A percentile compares a stretch with the other conserved stretches of the same genome.
Evolutionary conservation across 345 rosid species (phyloP).

Genomic region (Triadica sebifera): DNA sequence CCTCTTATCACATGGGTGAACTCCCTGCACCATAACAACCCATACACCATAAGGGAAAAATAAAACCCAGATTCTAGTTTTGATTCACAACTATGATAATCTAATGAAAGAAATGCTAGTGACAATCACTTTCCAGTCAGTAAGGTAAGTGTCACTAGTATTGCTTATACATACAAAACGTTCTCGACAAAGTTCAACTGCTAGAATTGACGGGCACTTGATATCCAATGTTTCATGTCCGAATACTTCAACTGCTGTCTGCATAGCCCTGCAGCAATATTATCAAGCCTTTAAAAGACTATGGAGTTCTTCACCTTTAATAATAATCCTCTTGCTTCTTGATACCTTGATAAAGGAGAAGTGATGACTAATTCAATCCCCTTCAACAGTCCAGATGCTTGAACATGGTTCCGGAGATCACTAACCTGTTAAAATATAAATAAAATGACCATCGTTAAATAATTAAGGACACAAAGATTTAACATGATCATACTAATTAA

Average conservation of each 20-base stretch:
- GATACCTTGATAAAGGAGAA: conserved; percentile 60
- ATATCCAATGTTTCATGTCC: conserved; percentile 39
- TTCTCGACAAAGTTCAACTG: conserved; percentile 74
- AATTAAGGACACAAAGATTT: no score
- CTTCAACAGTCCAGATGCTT: conserved; percentile 28
- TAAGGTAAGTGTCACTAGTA: neutral
- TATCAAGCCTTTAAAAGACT: neutral
- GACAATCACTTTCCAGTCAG: no score
- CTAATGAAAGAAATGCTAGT: no score
- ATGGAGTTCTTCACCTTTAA: no score
- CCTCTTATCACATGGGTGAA: conserved; percentile 75
- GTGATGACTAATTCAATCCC: conserved; percentile 51
- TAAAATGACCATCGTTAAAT: no score
- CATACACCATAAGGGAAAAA: neutral
- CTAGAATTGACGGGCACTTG: conserved; percentile 52
- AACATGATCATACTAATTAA: no score
- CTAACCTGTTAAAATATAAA: conserved; percentile 28
- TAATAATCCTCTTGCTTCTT: no score
- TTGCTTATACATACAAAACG: conserved; percentile 47
- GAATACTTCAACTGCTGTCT: conserved; percentile 68
- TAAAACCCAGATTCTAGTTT: neutral
- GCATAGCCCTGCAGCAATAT: conserved; percentile 54
- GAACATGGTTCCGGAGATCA: conserved; percentile 38
- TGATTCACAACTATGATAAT: no score
- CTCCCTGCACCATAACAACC: conserved; percentile 42